Evolutionary conservation across 176 grass and related monocot species (phyloP).

Genomic region (Hsuehochloa calcarea): DNA sequence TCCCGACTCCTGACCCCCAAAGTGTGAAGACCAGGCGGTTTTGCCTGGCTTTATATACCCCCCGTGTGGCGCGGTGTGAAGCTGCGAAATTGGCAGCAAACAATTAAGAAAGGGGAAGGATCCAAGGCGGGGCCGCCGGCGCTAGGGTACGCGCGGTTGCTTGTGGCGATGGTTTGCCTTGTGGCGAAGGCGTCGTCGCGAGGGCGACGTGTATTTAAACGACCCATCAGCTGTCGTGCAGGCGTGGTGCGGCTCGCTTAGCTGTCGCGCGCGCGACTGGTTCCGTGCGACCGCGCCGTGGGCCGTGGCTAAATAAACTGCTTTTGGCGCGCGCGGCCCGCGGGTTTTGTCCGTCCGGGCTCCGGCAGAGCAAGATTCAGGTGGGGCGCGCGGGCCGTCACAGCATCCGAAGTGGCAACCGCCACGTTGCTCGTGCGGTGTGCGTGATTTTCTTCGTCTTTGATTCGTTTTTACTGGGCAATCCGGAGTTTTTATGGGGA

Average conservation of each 20-base stretch:
- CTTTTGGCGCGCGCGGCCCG: neutral
- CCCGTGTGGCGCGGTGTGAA: slow-evolving; percentile 14
- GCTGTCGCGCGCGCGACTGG: neutral
- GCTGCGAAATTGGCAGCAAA: neutral
- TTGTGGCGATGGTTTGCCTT: slow-evolving; percentile 39
- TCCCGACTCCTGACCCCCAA: neutral
- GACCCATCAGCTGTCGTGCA: neutral
- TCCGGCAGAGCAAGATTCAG: neutral
- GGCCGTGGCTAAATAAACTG: neutral
- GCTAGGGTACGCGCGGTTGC: neutral
- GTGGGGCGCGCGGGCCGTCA: neutral
- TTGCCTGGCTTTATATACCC: slow-evolving; percentile 24
- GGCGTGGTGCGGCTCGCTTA: neutral
- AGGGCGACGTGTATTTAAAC: slow-evolving; percentile 28
- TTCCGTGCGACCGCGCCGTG: neutral
- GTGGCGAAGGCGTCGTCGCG: slow-evolving; percentile 36
- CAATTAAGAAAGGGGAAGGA: neutral
- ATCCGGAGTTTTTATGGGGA: too few relatives aligned
- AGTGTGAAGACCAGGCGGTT: neutral
- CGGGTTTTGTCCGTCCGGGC: slow-evolving; percentile 3
- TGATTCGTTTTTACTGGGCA: neutral
- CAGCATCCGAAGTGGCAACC: neutral
- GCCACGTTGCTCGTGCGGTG: neutral
- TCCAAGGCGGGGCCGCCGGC: neutral
- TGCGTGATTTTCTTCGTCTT: neutral